Evolutionary conservation across 202 grass and related monocot species (phyloP).

Genomic region (Elaeis oleifera): DNA sequence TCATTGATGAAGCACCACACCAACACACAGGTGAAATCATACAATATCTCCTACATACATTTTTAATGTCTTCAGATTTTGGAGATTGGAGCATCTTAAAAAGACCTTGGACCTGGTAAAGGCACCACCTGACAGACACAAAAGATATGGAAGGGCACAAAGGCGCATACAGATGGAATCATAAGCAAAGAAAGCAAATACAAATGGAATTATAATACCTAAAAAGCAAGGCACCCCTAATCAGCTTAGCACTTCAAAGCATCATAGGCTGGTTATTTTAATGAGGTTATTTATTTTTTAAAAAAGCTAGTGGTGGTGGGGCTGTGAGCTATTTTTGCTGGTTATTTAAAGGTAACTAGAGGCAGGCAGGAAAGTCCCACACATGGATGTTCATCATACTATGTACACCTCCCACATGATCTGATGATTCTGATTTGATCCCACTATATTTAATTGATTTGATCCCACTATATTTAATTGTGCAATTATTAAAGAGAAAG

Average conservation of each 20-base stretch:
- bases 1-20: too few species aligned
- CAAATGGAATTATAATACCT: not conserved
- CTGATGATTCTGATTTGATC: slow-evolving; percentile 24
- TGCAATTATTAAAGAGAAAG: slow-evolving; percentile 18
- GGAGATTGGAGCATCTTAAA: slow-evolving; percentile 14
- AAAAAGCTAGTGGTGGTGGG: slow-evolving; percentile 28
- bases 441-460: slow-evolving; percentile 18
- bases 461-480: slow-evolving; percentile 16
- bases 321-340: slow-evolving; percentile 12
- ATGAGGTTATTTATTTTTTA: slow-evolving; percentile 6
- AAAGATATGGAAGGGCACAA: slow-evolving; percentile 12
- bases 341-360: slow-evolving; percentile 14
- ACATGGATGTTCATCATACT: slow-evolving; percentile 25
- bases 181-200: not conserved
- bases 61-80: slow-evolving; percentile 6
- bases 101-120: slow-evolving; percentile 15
- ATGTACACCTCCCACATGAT: slow-evolving; percentile 16
- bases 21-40: too few species aligned
- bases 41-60: too few species aligned
- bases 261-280: slow-evolving; percentile 15
- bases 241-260: slow-evolving; percentile 1
- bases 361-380: slow-evolving; percentile 34
- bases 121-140: slow-evolving; percentile 9
- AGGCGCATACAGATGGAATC: slow-evolving; percentile 16
- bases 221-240: slow-evolving; percentile 18